These are phyloP conservation scores for Lippia alba DNA, from an alignment of 305 asterid genomes.

Conservation along the genomic window DNA sequence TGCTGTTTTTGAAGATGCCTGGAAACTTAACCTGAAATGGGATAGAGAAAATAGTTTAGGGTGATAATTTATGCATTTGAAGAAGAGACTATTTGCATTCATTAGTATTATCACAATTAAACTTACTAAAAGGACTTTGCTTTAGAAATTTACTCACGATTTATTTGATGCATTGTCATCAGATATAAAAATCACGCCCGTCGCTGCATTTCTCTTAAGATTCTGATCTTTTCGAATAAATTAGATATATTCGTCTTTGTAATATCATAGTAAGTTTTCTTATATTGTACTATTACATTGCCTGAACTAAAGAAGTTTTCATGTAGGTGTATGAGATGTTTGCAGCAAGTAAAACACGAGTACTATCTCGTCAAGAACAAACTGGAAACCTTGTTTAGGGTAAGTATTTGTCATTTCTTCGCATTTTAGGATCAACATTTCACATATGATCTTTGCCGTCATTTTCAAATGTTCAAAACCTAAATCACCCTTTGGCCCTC, in stretches of 20 bases:
- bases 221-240: neutral
- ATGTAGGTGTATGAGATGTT: conserved; percentile 72
- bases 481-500: neutral
- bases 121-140: no score
- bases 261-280: neutral
- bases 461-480: neutral
- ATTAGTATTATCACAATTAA: neutral
- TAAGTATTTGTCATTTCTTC: conserved; percentile 36
- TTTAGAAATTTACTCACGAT: neutral
- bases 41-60: neutral
- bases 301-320: neutral
- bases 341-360: conserved; percentile 70
- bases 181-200: neutral
- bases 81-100: neutral
- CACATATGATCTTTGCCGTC: neutral
- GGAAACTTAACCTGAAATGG: neutral
- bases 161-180: neutral
- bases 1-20: conserved; percentile 1
- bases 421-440: neutral
- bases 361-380: conserved; percentile 71
- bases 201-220: neutral
- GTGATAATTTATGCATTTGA: neutral
- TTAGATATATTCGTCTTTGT: neutral
- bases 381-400: conserved; percentile 72
- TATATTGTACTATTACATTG: neutral